Evolutionary conservation across 805 yeast species (phyloP).

Genomic region (Komagataella pastoris): DNA sequence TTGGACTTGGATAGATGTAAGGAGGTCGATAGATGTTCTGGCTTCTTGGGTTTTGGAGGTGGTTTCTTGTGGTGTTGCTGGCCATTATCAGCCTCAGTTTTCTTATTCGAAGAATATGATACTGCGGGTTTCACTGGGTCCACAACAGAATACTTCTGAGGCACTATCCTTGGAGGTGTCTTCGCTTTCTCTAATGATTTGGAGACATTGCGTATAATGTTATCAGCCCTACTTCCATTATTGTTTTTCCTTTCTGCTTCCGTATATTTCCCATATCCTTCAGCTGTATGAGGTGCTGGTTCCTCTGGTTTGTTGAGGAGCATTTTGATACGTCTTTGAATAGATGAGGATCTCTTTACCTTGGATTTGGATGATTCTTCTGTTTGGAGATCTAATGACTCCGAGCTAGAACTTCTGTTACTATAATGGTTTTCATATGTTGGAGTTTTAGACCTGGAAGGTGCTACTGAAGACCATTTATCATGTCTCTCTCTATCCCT

Average conservation of each 20-base stretch:
- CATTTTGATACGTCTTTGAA: constrained; percentile 42
- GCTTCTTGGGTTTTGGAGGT: constrained; percentile 59
- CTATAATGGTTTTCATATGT: constrained; percentile 1
- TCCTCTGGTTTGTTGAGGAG: constrained; percentile 29
- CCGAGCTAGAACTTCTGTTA: constrained; percentile 2
- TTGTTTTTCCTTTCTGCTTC: constrained; percentile 16
- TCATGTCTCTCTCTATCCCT: constrained; percentile 5
- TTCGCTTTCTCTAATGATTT: constrained; percentile 11
- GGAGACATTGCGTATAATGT: constrained; percentile 5
- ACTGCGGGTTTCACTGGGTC: neutral
- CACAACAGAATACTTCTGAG: constrained; percentile 4
- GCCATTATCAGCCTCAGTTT: constrained; percentile 5
- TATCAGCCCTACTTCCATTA: constrained; percentile 6
- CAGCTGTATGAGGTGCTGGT: constrained; percentile 47
- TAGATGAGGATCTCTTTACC: constrained; percentile 20
- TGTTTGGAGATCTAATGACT: neutral
- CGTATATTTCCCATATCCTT: constrained; percentile 73
- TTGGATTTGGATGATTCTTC: neutral
- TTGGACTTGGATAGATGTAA: neutral
- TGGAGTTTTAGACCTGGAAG: constrained; percentile 4
- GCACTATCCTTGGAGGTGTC: constrained; percentile 7
- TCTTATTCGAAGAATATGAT: constrained; percentile 1
- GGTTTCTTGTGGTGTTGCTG: constrained; percentile 17
- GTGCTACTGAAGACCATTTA: constrained; percentile 1
- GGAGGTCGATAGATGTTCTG: constrained; percentile 24